Evolutionary conservation across 1,284 basidiomycete species (phyloP).

Genomic region (Austroboletus novae-zelandiae): DNA sequence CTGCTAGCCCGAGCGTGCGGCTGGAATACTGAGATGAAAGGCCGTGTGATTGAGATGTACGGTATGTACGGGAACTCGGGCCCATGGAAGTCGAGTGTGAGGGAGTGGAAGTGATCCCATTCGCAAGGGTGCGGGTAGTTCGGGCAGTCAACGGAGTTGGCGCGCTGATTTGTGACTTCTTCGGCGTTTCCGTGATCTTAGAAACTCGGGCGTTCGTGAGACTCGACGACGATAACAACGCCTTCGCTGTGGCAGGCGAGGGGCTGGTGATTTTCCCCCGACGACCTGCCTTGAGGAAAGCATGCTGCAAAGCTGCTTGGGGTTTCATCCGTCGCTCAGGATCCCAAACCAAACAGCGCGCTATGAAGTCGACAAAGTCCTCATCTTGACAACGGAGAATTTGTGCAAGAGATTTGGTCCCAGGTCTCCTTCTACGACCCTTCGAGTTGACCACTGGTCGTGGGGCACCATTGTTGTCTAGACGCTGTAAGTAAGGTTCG

Average conservation of each 20-base stretch:
- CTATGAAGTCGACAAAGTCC: conserved; percentile 88
- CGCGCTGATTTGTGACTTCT: conserved; percentile 82
- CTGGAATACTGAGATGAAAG: conserved; percentile 52
- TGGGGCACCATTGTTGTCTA: conserved; percentile 91
- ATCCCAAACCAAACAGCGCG: conserved; percentile 97
- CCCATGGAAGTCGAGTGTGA: conserved; percentile 46
- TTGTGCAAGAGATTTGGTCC: conserved; percentile 85
- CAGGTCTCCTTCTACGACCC: conserved; percentile 88
- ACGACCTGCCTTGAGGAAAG: conserved; percentile 74
- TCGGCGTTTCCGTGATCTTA: conserved; percentile 68
- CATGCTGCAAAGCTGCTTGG: conserved; percentile 88
- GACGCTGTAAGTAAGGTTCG: conserved; percentile 2
- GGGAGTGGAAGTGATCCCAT: conserved; percentile 59
- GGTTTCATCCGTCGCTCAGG: conserved; percentile 96
- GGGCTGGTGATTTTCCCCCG: conserved; percentile 49
- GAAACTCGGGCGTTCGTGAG: conserved; percentile 49
- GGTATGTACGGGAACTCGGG: conserved; percentile 52
- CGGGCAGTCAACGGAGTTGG: conserved; percentile 80
- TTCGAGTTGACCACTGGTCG: conserved; percentile 96
- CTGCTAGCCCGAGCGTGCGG: conserved; percentile 52
- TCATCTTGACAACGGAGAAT: conserved; percentile 90
- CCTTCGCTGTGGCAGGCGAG: conserved; percentile 45
- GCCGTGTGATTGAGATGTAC: conserved; percentile 50
- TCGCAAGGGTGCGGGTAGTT: conserved; percentile 49
- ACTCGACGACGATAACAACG: conserved; percentile 53